Base-by-base conservation (phyloP, 352 stramenopile genomes). In the Phytophthora pisi region DNA sequence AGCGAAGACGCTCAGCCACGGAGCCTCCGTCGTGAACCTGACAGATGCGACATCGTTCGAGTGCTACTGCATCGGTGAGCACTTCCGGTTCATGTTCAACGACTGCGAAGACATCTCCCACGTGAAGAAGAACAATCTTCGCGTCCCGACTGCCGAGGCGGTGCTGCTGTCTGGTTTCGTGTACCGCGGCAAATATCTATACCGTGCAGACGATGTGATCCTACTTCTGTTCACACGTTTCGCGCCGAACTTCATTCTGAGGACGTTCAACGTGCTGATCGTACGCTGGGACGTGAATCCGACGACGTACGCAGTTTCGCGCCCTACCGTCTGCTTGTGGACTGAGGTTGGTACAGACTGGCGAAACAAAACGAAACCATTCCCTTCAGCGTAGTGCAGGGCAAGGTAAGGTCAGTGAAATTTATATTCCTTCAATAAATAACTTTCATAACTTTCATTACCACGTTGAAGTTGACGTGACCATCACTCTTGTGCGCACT, bases 231-330 rank as follows among this genome's bases (percentile, higher is more conserved):
- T 75, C 18, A 70, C 72, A 7, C 72, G 68, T 5, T 63, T 79
- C 26, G 49, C 67, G 28, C 72, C 72, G 7, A 64, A 64, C 26
- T 67, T 64, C 18, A 66, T 79, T 11, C 51, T 79, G 28, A 63
- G 72, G 31, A 77, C 68, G 1, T 79, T 79, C 61, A 79, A 79
- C 54, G 61, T 79, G 31, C 57, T 79, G 16, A 64, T 79, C n/a
- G 54, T 79, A 6, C 68, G 72, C 36, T 79, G 72, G 72, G 51
- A 71, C 31, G 57, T 77, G 26, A 69, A 75, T 47, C 56, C 58
- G n/a, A 65, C 51, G 15, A 78, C 71, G 16, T 78, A 78, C 51
- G 51, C 45, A 20, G 67, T 78, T 6, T 78, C 71, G 7, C 61
- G 66, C 13, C 67, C 71, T 8, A 68, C 62, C 28, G 67, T 78